A percentile compares a stretch with the other conserved stretches of the same genome.
Conservation (phyloP, 768 basidiomycete genomes). For the Mycena albidolilacea region DNA sequence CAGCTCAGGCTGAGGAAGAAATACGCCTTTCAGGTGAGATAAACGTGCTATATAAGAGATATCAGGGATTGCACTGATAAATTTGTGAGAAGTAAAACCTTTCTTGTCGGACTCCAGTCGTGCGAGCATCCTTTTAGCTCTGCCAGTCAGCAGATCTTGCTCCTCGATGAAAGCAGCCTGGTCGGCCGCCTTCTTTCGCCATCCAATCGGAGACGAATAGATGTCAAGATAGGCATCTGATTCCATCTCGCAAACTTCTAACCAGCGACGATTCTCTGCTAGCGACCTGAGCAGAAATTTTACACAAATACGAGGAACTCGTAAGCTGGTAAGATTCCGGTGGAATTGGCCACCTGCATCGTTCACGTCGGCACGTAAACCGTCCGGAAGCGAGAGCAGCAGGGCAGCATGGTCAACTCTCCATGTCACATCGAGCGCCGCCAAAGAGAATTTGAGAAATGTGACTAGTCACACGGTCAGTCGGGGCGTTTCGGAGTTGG, state of each 20-base stretch:
- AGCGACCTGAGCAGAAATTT: conserved; percentile 66
- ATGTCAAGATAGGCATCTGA: conserved; percentile 76
- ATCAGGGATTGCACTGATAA: neutral
- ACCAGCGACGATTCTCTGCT: conserved; percentile 66
- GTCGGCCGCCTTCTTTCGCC: conserved; percentile 60
- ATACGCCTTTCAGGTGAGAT: conserved; percentile 66
- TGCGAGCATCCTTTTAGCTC: conserved; percentile 70
- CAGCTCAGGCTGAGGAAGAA: conserved; percentile 58
- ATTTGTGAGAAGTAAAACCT: conserved; percentile 25
- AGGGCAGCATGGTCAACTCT: conserved; percentile 67
- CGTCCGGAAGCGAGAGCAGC: conserved; percentile 68
- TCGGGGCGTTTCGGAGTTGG: conserved; percentile 8
- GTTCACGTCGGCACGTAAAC: conserved; percentile 79
- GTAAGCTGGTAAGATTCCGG: conserved; percentile 73
- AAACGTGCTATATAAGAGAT: conserved; percentile 37
- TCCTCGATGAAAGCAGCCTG: conserved; percentile 78
- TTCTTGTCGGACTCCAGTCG: conserved; percentile 39
- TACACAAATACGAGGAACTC: conserved; percentile 64
- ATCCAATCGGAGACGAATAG: conserved; percentile 75
- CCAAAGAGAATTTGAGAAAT: conserved; percentile 80
- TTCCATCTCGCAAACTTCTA: conserved; percentile 71
- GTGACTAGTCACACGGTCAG: conserved; percentile 70
- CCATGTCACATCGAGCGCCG: conserved; percentile 70
- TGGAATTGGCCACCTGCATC: conserved; percentile 81
- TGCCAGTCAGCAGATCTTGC: conserved; percentile 80